Evolutionary conservation across 768 basidiomycete genomes (phyloP).

Genomic region (Gloeostereum incarnatum): DNA sequence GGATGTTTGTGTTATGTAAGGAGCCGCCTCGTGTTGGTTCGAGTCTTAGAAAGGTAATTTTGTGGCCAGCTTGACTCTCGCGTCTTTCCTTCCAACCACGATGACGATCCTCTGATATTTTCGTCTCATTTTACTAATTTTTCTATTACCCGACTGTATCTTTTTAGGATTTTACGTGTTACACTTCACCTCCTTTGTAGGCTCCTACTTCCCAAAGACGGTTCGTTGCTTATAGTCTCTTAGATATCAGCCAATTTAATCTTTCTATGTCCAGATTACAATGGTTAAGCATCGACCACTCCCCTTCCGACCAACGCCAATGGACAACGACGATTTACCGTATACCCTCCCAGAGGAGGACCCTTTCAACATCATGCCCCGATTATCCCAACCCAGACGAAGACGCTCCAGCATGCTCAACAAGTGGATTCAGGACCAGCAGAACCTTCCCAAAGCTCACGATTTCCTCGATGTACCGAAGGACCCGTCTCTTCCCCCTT

Average conservation of each 20-base stretch:
- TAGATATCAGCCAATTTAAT: not conserved
- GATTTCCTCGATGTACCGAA: conserved; percentile 2
- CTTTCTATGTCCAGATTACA: not conserved
- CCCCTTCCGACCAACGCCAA: not conserved
- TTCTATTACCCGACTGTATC: conserved; percentile 8
- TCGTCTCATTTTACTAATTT: too few relatives aligned
- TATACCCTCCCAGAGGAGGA: conserved; percentile 46
- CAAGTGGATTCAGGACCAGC: conserved; percentile 47
- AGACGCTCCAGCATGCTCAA: conserved; percentile 41
- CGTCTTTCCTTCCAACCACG: conserved; percentile 12
- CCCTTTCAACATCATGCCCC: conserved; percentile 33
- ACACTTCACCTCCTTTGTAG: not conserved
- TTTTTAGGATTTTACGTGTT: not conserved
- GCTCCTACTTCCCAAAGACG: not conserved
- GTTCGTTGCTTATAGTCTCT: not conserved
- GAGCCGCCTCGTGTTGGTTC: too few relatives aligned
- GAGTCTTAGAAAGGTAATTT: conserved; percentile 5
- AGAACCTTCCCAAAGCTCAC: conserved; percentile 12
- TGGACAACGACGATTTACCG: conserved; percentile 28
- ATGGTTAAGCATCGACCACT: not conserved
- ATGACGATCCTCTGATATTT: conserved; percentile 10
- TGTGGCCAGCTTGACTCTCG: conserved; percentile 18
- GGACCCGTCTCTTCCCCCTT: conserved; percentile 9
- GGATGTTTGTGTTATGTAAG: too few relatives aligned
- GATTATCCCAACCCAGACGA: conserved; percentile 22